phyloP scores from a whole-genome alignment of 768 basidiomycete genomes.

The Xanthoconium stramineum region DNA sequence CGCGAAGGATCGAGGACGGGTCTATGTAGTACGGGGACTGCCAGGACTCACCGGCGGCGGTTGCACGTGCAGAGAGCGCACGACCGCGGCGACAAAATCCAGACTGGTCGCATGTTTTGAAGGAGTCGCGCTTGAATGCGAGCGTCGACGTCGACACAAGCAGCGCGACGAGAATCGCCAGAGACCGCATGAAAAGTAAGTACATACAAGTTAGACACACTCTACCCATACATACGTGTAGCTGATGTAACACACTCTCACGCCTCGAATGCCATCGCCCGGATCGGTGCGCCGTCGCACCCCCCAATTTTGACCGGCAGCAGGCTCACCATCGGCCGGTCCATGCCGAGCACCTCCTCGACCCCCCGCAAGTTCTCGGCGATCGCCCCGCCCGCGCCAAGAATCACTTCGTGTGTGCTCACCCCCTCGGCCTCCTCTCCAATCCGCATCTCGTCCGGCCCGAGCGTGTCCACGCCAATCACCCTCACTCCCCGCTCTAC shows the following conservation, averaged over 20 bases:
- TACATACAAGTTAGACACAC: background rate
- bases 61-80: constrained; percentile 72
- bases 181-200: constrained; percentile 14
- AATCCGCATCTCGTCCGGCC: constrained; percentile 50
- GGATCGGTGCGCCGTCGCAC: constrained; percentile 64
- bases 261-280: constrained; percentile 49
- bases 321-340: constrained; percentile 46
- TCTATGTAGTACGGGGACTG: constrained; percentile 84
- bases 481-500: constrained; percentile 50
- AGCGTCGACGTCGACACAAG: constrained; percentile 33
- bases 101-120: constrained; percentile 92
- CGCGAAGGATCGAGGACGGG: constrained; percentile 46
- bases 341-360: constrained; percentile 35
- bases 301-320: constrained; percentile 55
- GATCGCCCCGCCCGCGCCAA: constrained; percentile 61
- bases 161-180: constrained; percentile 32
- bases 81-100: constrained; percentile 94
- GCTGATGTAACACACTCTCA: constrained; percentile 16
- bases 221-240: background rate
- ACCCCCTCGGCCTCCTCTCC: background rate
- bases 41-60: constrained; percentile 58
- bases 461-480: constrained; percentile 60
- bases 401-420: constrained; percentile 51
- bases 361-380: constrained; percentile 67
- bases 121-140: constrained; percentile 79